Base-by-base conservation (phyloP, 2,329 filamentous ascomycete species). In the Elsinoe batatas region DNA sequence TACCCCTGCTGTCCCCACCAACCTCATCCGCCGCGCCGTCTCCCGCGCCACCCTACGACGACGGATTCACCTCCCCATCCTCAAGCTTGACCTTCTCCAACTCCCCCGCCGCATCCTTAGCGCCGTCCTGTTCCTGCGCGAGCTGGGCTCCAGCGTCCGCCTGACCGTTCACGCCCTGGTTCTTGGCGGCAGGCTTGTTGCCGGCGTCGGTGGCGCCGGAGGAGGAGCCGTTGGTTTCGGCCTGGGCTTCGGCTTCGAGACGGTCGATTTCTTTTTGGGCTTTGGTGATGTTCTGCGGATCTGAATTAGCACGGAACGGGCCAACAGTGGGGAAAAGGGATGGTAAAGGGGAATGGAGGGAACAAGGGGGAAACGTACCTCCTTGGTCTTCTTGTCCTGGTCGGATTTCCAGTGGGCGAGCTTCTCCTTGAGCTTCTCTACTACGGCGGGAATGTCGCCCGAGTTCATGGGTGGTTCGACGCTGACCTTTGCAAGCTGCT, bases 181-280 rank as follows among this genome's bases (percentile, higher is more conserved):
- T 75, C 61, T 74, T 73, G 57, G 72, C 64, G 1, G 77, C 73
- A 17, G 74, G 73, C 68, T 81, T 80, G 69, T 78, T 78, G 26
- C 72, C 72, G n/a, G 69, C 69, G 57, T 74, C 71, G 59, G 69
- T 67, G 61, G 78, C 75, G 61, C 76, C 71, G 18, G 47, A 30
- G 26, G 26, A 30, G 26, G 26, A 5, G 26, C 26, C 26, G 7
- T 56, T 73, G 70, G 59, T 67, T 64, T 77, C 75, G 61, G 77
- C 77, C 59, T 72, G 76, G 56, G 84, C 83, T 69, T 96, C 91
- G 56, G 79, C 75, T 63, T 84, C 81, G 42, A 97, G 81, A 63
- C 84, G 84, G 69, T 91, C 88, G 60, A 98, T 94, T 72, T 96
- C 90, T 73, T 91, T 91, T 78, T 95, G 87, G 59, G 93, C 93